These are phyloP conservation scores for Wallacemonas sp. DNA, from an alignment of 208 protist species.

Conservation along the genomic window DNA sequence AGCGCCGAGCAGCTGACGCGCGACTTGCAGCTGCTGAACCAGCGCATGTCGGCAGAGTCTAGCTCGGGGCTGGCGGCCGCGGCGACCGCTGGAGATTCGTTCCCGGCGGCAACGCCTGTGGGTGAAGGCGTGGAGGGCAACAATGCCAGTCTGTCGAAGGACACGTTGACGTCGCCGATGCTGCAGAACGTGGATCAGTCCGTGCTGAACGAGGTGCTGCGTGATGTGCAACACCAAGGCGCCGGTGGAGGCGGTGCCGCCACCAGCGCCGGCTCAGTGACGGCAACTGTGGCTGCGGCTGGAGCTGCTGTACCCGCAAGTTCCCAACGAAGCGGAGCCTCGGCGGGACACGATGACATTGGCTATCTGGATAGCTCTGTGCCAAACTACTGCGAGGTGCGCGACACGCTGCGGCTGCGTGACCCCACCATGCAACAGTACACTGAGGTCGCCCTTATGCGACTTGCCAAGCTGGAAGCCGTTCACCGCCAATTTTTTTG, in stretches of 20 bases:
- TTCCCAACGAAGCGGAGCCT: background rate
- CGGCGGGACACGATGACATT: conserved; percentile 3
- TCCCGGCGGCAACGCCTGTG: background rate
- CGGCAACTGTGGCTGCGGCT: too few species aligned
- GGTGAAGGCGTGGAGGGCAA: background rate
- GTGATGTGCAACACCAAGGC: background rate
- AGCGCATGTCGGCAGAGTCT: too few species aligned
- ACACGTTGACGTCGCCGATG: background rate
- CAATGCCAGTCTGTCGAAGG: too few species aligned
- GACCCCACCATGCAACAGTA: conserved; percentile 58
- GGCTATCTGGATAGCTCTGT: conserved; percentile 36
- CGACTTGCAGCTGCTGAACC: background rate
- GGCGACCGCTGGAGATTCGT: background rate
- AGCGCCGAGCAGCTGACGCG: conserved; percentile 2
- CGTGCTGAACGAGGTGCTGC: conserved; percentile 1
- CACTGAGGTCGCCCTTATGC: conserved; percentile 30
- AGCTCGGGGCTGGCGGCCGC: too few species aligned
- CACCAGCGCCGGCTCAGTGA: too few species aligned
- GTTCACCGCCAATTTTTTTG: conserved; percentile 50
- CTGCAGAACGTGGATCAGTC: conserved; percentile 1
- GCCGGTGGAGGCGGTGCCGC: background rate
- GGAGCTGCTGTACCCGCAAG: too few species aligned
- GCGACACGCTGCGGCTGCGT: conserved; percentile 43
- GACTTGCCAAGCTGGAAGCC: conserved; percentile 58
- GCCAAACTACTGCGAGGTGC: conserved; percentile 38